Percentiles rank a stretch among this genome's conserved stretches.
Evolutionary conservation across 2,329 filamentous ascomycete species (phyloP).

Genomic region (Talaromyces atroroseus): DNA sequence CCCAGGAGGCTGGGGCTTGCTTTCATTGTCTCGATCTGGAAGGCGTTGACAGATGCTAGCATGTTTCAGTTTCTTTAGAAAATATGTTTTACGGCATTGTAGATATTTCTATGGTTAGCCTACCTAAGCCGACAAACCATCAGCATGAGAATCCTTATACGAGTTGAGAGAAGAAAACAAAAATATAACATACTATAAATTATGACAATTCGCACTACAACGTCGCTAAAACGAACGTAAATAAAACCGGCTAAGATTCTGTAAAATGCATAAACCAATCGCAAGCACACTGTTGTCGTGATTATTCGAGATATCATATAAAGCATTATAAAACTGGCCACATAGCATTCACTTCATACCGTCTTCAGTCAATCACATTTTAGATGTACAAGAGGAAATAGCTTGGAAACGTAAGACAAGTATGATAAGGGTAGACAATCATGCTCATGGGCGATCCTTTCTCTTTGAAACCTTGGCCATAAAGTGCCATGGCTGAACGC

Average conservation of each 20-base stretch:
- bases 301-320: background rate
- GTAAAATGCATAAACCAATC: background rate
- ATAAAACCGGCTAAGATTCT: background rate
- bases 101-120: too few species aligned
- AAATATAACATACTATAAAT: background rate
- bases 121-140: too few species aligned
- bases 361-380: background rate
- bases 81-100: too few species aligned
- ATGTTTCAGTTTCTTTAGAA: too few species aligned
- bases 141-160: too few species aligned
- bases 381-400: too few species aligned
- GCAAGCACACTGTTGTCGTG: background rate
- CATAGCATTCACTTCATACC: background rate
- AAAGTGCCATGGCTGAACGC: conserved; percentile 13
- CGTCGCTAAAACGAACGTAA: background rate
- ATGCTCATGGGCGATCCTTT: conserved; percentile 6
- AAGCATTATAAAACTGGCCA: background rate
- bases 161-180: background rate
- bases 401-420: too few species aligned
- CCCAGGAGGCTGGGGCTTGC: background rate
- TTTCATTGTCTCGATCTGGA: background rate
- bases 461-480: conserved; percentile 7
- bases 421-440: too few species aligned
- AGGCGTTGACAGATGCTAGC: too few species aligned
- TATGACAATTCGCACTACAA: background rate